Evolutionary conservation across 31 red algal genomes (phyloP).

Genomic region (Odonthalia washingtoniensis): DNA sequence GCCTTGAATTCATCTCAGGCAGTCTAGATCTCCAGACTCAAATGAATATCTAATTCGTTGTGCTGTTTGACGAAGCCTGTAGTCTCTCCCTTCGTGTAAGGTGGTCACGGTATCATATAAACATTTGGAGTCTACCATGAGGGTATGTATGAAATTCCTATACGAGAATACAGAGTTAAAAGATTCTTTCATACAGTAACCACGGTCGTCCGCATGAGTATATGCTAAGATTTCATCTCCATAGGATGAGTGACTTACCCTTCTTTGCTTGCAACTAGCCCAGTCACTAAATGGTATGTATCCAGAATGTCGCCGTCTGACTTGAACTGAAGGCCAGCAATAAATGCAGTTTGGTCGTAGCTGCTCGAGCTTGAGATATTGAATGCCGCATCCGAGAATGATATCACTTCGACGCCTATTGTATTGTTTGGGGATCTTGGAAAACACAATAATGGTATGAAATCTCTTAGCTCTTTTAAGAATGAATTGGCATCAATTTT

Average conservation of each 20-base stretch:
- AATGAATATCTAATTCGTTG: too few relatives aligned
- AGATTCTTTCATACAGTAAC: background rate
- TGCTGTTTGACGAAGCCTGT: constrained; percentile 25
- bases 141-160: background rate
- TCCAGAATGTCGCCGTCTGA: background rate
- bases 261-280: constrained; percentile 17
- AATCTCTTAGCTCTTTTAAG: background rate
- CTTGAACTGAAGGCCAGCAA: background rate
- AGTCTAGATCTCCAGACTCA: too few relatives aligned
- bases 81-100: constrained; percentile 21
- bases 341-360: constrained; percentile 31
- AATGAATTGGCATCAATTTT: background rate
- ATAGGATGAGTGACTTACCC: constrained; percentile 21
- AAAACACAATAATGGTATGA: background rate
- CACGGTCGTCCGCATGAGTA: background rate
- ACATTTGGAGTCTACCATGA: constrained; percentile 27
- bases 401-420: background rate
- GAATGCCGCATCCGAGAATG: constrained; percentile 27
- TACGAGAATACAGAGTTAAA: background rate
- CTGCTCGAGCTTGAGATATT: background rate
- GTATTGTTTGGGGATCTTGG: background rate
- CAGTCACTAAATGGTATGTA: constrained; percentile 28
- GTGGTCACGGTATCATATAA: constrained; percentile 40
- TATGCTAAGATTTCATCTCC: constrained; percentile 30
- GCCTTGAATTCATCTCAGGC: too few relatives aligned